Conservation (phyloP, 768 basidiomycete genomes). For the Serendipita sp. region DNA sequence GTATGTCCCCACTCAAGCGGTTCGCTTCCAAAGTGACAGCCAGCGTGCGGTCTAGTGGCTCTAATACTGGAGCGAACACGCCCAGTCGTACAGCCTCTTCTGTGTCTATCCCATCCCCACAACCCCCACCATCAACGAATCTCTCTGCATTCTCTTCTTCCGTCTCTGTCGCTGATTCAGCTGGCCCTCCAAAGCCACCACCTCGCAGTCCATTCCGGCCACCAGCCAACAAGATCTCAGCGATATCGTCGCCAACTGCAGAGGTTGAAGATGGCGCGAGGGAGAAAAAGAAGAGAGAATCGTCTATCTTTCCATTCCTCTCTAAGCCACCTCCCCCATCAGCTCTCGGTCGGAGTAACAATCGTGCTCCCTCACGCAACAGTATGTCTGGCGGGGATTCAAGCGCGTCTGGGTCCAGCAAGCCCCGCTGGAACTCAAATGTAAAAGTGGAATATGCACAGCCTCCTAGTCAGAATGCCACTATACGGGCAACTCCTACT, state of each 20-base stretch:
- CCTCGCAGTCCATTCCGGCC: neutral
- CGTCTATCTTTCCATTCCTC: neutral
- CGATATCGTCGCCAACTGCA: neutral
- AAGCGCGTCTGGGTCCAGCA: slow-evolving; percentile 12
- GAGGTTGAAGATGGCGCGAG: neutral
- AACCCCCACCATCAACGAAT: neutral
- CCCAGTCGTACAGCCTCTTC: neutral
- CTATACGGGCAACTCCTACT: neutral
- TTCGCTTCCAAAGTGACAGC: slow-evolving; percentile 10
- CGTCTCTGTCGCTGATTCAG: neutral
- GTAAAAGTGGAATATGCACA: slow-evolving; percentile 40
- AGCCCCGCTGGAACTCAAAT: slow-evolving; percentile 65
- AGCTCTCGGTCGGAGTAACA: neutral
- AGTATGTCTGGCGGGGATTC: slow-evolving; percentile 2
- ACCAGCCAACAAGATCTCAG: neutral
- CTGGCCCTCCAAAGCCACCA: neutral
- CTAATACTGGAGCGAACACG: neutral
- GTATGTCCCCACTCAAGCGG: slow-evolving; percentile 67
- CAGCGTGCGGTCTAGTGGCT: neutral
- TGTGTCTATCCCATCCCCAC: neutral
- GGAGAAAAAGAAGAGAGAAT: neutral
- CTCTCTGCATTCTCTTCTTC: neutral
- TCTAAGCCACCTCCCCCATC: slow-evolving; percentile 1
- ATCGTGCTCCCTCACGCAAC: neutral
- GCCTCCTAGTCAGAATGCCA: slow-evolving; percentile 6